Evolutionary conservation across 139 green algal species (phyloP), one percentile per base, ranked within the genome.

Genomic region (Ettlia oleoabundans): DNA sequence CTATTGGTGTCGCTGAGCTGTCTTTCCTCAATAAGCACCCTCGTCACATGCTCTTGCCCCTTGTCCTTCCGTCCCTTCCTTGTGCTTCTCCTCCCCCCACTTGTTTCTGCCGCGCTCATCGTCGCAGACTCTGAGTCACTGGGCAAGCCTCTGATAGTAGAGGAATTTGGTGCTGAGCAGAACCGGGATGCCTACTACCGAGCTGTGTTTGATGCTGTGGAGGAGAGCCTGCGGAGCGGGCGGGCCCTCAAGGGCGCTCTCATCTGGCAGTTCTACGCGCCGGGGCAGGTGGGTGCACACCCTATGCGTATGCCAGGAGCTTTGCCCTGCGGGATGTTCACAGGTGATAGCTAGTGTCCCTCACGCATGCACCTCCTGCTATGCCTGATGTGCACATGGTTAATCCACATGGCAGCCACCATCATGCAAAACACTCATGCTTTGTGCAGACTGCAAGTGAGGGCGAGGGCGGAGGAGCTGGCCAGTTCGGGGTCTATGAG

Each of bases 401-500:
- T n/a, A n/a, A n/a, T n/a, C n/a, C n/a, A n/a, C n/a, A n/a, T n/a
- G n/a, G n/a, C n/a, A n/a, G n/a, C n/a, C n/a, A n/a, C n/a, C n/a
- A n/a, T n/a, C n/a, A n/a, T n/a, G n/a, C 18, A 7, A 41, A 69
- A 8, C 58, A 67, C 55, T 58, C 13, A 10, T 58, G 47, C 47
- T 15, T 15, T 65, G 55, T 51, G 35, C 61, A 83, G 77, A 87
- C 73, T 28, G 76, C 73, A 51, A 82, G 82, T 28, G 22, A 69
- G 33, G 84, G 66, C 30, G 88, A 92, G 67, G 89, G 88, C 30
- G 83, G 86, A 53, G 88, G 82, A 21, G 35, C 52, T 32, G 88
- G 89, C 18, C 58, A 69, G 41, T 93, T 91, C 65, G 88, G 89
- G 38, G 82, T 93, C 53, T 86, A 70, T 40, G 37, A 63, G 21